Percentiles rank a stretch among this genome's conserved stretches.
Conservation (phyloP, 2,329 filamentous ascomycete genomes). For the Ceratocystis huliohia region DNA sequence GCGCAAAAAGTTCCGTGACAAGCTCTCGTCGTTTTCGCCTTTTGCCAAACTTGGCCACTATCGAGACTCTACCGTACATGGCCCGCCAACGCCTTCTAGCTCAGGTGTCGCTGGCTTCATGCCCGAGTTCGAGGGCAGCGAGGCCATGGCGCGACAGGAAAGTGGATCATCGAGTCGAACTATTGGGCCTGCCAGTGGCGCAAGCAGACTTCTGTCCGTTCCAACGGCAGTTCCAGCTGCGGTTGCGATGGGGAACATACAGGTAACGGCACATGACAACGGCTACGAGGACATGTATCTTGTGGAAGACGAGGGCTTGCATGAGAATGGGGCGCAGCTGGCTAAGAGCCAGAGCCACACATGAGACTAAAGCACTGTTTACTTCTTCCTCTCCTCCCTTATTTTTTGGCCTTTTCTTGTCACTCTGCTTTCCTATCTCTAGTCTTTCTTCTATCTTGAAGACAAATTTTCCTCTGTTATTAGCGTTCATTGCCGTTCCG, state of each 20-base stretch:
- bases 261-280: conserved; percentile 17
- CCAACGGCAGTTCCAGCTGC: background rate
- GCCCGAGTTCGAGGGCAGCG: background rate
- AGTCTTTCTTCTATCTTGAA: background rate
- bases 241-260: background rate
- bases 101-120: background rate
- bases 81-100: background rate
- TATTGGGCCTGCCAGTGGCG: background rate
- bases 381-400: background rate
- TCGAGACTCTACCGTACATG: background rate
- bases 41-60: conserved; percentile 18
- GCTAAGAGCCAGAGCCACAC: background rate
- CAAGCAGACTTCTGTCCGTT: background rate
- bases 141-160: conserved; percentile 9
- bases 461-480: too few relatives aligned
- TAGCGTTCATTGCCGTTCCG: background rate
- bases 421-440: background rate
- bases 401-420: background rate
- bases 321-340: background rate
- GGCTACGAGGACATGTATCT: conserved; percentile 19
- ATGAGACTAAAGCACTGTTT: background rate
- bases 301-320: conserved; percentile 15
- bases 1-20: conserved; percentile 17
- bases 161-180: conserved; percentile 5
- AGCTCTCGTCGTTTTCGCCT: conserved; percentile 13